Percentiles rank a stretch among this genome's conserved stretches.
These are phyloP conservation scores for Trichoderma asperelloides DNA, from an alignment of 495 filamentous ascomycete genomes.

Conservation along the genomic window DNA sequence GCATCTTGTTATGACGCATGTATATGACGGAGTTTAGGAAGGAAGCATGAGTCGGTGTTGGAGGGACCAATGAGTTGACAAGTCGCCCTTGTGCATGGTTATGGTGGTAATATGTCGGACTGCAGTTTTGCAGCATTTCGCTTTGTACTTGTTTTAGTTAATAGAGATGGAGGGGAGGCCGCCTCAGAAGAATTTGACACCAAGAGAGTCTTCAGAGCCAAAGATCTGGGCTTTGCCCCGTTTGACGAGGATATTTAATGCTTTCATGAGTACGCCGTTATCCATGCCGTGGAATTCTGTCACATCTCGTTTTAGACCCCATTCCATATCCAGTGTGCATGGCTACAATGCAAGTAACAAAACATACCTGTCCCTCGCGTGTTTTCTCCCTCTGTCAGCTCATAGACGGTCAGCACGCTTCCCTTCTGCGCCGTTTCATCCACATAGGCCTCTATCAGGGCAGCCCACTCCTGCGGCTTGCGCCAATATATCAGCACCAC, in stretches of 20 bases:
- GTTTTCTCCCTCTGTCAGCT: slow-evolving; percentile 36
- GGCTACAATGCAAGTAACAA: slow-evolving; percentile 9
- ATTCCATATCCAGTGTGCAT: background rate
- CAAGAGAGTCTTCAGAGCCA: slow-evolving; percentile 73
- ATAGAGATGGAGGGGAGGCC: background rate
- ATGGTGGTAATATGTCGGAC: background rate
- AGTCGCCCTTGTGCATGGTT: no score
- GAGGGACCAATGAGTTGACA: background rate
- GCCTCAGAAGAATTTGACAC: slow-evolving; percentile 87
- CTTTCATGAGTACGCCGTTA: slow-evolving; percentile 62
- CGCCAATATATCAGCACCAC: slow-evolving; percentile 38
- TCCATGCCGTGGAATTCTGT: slow-evolving; percentile 83
- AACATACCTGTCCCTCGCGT: slow-evolving; percentile 30
- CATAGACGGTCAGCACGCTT: slow-evolving; percentile 39
- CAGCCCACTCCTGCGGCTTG: slow-evolving; percentile 41
- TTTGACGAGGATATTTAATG: slow-evolving; percentile 74
- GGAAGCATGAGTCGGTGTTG: slow-evolving; percentile 10
- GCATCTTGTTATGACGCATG: background rate
- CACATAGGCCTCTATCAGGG: slow-evolving; percentile 35
- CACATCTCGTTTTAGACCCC: background rate
- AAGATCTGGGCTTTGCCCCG: slow-evolving; percentile 89
- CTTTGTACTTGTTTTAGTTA: background rate
- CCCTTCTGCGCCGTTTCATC: slow-evolving; percentile 40
- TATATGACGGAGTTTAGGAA: slow-evolving; percentile 17
- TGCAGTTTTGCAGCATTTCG: background rate